These are phyloP conservation scores for Xylaria grammica DNA, from an alignment of 495 filamentous ascomycete species.

Conservation along the genomic window DNA sequence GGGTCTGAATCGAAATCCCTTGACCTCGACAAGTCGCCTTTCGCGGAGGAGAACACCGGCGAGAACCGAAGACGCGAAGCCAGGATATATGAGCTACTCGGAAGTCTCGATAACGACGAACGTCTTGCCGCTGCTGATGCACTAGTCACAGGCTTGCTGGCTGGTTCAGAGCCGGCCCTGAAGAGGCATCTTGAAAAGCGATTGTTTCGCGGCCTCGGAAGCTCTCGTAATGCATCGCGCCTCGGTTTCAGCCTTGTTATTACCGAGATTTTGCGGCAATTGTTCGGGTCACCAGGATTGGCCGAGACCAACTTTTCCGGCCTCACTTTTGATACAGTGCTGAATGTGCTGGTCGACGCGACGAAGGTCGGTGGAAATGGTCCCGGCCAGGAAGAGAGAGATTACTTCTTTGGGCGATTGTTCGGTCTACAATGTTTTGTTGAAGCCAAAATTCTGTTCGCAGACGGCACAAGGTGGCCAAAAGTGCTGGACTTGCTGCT, in stretches of 20 bases:
- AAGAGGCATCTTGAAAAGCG: constrained; percentile 62
- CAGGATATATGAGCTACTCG: constrained; percentile 56
- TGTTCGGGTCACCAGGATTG: constrained; percentile 56
- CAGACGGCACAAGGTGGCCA: constrained; percentile 63
- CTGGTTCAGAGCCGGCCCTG: constrained; percentile 49
- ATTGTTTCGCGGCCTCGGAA: constrained; percentile 86
- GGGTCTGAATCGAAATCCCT: constrained; percentile 32
- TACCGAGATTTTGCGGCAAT: constrained; percentile 75
- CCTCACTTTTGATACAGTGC: constrained; percentile 59
- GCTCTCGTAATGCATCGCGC: constrained; percentile 85
- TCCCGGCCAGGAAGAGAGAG: constrained; percentile 80
- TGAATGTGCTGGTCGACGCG: constrained; percentile 70
- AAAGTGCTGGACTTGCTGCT: constrained; percentile 64
- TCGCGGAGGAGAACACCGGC: constrained; percentile 48
- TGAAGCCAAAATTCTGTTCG: constrained; percentile 73
- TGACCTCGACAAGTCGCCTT: constrained; percentile 48
- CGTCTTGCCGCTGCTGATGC: constrained; percentile 56
- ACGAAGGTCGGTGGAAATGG: constrained; percentile 68
- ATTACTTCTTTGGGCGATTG: constrained; percentile 81
- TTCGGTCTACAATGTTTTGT: constrained; percentile 88
- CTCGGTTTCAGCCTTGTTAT: constrained; percentile 90
- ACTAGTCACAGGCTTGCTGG: constrained; percentile 53
- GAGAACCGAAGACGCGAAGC: constrained; percentile 54
- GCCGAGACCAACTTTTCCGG: constrained; percentile 49
- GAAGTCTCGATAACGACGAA: constrained; percentile 55